phyloP scores from a whole-genome alignment of 23 red algal genomes.

The Gracilaria vermiculophylla region DNA sequence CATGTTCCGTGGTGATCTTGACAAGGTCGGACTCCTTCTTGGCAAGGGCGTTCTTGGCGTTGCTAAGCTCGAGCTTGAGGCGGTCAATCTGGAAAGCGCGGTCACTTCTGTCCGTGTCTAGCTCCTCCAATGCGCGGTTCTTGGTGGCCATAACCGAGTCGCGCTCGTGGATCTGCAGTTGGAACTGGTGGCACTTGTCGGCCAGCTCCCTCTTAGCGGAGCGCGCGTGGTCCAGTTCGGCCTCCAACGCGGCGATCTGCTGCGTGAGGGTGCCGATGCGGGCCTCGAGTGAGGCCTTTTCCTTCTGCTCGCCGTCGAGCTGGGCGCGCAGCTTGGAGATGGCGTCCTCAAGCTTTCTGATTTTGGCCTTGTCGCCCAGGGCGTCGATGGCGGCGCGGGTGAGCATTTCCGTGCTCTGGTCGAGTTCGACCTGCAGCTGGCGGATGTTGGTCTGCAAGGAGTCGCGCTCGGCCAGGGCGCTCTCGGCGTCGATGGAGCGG shows the following conservation, averaged over 20 bases:
- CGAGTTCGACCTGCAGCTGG: slow-evolving; percentile 49
- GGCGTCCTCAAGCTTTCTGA: slow-evolving; percentile 51
- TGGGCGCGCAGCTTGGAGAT: slow-evolving; percentile 10
- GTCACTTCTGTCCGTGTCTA: slow-evolving; percentile 36
- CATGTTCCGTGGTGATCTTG: slow-evolving; percentile 42
- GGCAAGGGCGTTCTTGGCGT: slow-evolving; percentile 53
- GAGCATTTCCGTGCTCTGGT: slow-evolving; percentile 52
- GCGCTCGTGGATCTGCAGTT: slow-evolving; percentile 57
- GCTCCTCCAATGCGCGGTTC: slow-evolving; percentile 30
- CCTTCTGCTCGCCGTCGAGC: slow-evolving; percentile 6
- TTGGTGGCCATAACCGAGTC: slow-evolving; percentile 26
- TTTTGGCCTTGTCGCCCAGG: slow-evolving; percentile 48
- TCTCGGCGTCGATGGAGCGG: background rate
- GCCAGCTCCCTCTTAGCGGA: slow-evolving; percentile 32
- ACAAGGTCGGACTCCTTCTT: slow-evolving; percentile 63
- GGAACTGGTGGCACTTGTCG: slow-evolving; percentile 43
- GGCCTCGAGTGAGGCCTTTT: background rate
- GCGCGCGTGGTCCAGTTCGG: slow-evolving; percentile 30
- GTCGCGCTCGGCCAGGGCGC: slow-evolving; percentile 43
- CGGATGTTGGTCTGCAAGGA: slow-evolving; percentile 16
- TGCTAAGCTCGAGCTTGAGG: slow-evolving; percentile 53
- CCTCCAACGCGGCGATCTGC: background rate
- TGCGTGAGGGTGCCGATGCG: slow-evolving; percentile 3
- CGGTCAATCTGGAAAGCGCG: slow-evolving; percentile 22
- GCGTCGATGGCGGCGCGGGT: slow-evolving; percentile 67